Base-by-base conservation (phyloP, 2,329 filamentous ascomycete genomes). In the Clonostachys solani region DNA sequence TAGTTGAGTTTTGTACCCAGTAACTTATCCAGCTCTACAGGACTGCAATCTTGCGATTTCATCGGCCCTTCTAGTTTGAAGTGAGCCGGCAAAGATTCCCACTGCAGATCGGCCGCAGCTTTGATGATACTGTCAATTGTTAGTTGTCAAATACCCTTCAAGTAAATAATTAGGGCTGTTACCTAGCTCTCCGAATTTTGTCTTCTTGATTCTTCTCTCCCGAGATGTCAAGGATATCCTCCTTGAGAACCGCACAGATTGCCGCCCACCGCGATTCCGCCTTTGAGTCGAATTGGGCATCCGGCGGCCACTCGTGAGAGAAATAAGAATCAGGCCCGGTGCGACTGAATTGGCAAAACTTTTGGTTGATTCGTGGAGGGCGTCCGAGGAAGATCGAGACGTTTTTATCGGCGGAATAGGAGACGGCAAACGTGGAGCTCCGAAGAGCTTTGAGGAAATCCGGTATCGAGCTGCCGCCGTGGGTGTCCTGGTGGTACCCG, bases 401-500 rank as follows among this genome's bases (percentile, higher is more conserved):
- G 35, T 64, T 69, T 47, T 75, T 77, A 48, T 76, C 74, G 7
- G 65, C 65, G 13, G 67, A 66, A 48, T 73, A 77, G 6, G 64
- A 62, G 4, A 65, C 60, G 8, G 66, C 66, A 49, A 75, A 73
- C 8, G 65, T 65, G 7, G 59, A 56, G 47, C 62, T 62, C 23
- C 71, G 60, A 49, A 74, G 61, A 43, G 71, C 60, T 1, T 54
- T 57, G 4, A 75, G 57, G 17, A 71, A 74, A 5, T 56, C 55
- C 2, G 71, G 68, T 4, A 48, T 47, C 12, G 42, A 36, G 13
- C 40, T 40, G 7, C 41, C 17, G 9, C 40, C 38, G 15, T 43
- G 48, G 15, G 58, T 60, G 18, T 67, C 63, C 45, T 74, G 64
- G 48, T 77, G 73, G 16, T 75, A 66, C 8, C 73, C 73, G 5